Base-by-base conservation (phyloP, 495 filamentous ascomycete genomes). In the Aspergillus kassunensis region DNA sequence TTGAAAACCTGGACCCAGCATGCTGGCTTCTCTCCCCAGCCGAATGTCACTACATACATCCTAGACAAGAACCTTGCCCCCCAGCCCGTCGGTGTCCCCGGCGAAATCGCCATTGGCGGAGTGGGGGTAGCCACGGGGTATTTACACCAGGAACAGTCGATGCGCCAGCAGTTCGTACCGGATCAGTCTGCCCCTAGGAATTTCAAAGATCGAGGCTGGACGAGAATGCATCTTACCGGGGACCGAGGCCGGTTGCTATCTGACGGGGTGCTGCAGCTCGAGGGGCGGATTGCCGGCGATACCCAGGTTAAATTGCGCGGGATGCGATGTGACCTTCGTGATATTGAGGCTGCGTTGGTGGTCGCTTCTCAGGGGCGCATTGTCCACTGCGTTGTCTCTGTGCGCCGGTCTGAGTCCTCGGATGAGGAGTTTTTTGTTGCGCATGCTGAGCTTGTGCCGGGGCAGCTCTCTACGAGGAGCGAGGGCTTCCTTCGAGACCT, bases 261-360 rank as follows among this genome's bases (percentile, higher is more conserved):
- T 0, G 65, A 73, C 51, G 70, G 73, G 3, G 21, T 56, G 0
- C 36, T 77, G 13, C 35, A 60, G 0, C 46, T 61, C 18, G 7
- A 59, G 4, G 67, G 69, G 0, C 58, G 73, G 1, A 64, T 71
- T 1, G 66, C 52, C 4, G 70, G 68, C 12, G 70, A 74, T 47
- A 70, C 63, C 0, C 71, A 76, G 47, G 56, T 80, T 39, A 81
- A 83, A 51, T 34, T 83, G 0, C 62, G 70, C 2, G 80, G 80
- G 0, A 9, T 76, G 2, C 77, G 79, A 0, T 69, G 80, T 4
- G 78, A 83, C 1, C 60, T 83, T 0, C 24, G 54, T 3, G 80
- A 81, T 0, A 57, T 81, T 5, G 75, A 76, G 43, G n/a, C 29
- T 0, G 49, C 57, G 2, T 61, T 80, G 0, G 1, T 76, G 2